Conservation (phyloP, 306 rosid species). For the Inga leiocalycina region DNA sequence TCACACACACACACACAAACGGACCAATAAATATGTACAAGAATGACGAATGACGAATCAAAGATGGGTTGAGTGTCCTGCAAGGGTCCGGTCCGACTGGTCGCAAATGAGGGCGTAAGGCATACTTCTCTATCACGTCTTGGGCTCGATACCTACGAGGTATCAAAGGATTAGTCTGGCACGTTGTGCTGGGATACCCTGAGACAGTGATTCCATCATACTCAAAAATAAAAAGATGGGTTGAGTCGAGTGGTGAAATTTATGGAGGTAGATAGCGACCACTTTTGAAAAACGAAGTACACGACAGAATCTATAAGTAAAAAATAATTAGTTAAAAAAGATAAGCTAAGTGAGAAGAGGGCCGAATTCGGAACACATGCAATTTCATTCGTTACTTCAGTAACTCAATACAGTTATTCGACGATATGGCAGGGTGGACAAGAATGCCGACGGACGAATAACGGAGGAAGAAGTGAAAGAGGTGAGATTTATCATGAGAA, state of each 20-base stretch:
- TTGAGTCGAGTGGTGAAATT: conserved; percentile 13
- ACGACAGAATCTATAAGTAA: conserved; percentile 14
- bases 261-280: conserved; percentile 3
- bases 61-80: not conserved
- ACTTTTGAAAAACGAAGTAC: conserved; percentile 19
- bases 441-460: conserved; percentile 85
- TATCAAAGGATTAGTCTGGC: no score
- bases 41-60: not conserved
- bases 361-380: conserved; percentile 5
- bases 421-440: conserved; percentile 75
- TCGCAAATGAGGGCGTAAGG: no score
- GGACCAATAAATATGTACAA: not conserved
- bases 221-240: no score
- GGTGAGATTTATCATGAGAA: conserved; percentile 42
- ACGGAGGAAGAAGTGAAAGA: conserved; percentile 79
- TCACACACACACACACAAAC: no score
- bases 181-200: no score
- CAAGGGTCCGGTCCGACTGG: no score
- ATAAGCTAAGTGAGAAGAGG: not conserved
- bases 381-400: not conserved
- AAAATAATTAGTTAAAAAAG: not conserved
- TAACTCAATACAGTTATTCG: not conserved
- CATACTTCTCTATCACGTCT: no score
- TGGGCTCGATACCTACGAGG: no score
- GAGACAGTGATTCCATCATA: no score